Evolutionary conservation across 208 protist genomes (phyloP), one percentile per base, ranked within the genome.

Genomic region (Acanthamoeba sp.): DNA sequence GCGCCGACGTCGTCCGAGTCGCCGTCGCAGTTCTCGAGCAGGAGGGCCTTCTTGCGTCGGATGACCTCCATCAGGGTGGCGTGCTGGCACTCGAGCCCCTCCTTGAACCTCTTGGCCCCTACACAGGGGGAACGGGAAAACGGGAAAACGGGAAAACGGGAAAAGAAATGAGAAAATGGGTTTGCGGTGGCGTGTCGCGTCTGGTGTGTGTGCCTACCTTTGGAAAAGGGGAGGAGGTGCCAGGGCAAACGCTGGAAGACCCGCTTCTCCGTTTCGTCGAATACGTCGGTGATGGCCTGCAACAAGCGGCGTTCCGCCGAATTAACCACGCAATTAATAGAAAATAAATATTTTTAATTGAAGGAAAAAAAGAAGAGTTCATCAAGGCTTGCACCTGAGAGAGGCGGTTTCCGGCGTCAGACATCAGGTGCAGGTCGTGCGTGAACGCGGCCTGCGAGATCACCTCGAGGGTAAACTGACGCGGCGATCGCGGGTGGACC

Each of bases 241-340:
- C 50, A 91, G 6, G 85, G 85, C 34, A 91, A 24, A 7, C 48
- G 48, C 38, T 91, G 85, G 36, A 91, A 91, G 7, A 91, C 85
- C 5, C 85, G 50, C 38, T 91, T 91, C 57, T 91, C 85, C 24
- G 85, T 91, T 36, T 91, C 85, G 34, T 91, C 85, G 16, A 91
- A 91, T 16, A 91, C 85, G 27, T 91, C 85, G 45, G 85, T 91
- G 48, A 91, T 91, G 20, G 85, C 85, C 59, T 71, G 50, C n/a
- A 52, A 2, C n/a, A n/a, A n/a, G n/a, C n/a, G n/a, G n/a, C n/a
- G n/a, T n/a, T n/a, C n/a, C n/a, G 69, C 2, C 18, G 7, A 6
- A 80, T 24, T 9, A 52, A 10, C 45, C 3, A 48, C 45, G 10
- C 45, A 48, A 52, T 1, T 52, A 14, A 14, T 16, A 14, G 1